phyloP scores from a whole-genome alignment of 2,329 filamentous ascomycete species.

The Talaromyces sp. region DNA sequence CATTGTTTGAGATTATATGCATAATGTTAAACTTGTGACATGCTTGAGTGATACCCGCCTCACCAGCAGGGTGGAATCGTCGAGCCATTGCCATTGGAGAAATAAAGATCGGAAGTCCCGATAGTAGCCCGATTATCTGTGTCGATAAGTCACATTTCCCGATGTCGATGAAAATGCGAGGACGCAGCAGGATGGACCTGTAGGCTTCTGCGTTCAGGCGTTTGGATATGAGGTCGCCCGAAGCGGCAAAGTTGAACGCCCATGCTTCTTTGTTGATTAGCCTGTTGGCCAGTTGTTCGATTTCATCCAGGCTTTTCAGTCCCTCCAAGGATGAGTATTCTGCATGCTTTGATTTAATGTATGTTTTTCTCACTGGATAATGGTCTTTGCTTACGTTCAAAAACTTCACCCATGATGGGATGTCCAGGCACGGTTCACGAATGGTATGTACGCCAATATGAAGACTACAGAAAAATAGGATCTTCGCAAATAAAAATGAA shows the following conservation, averaged over 20 bases:
- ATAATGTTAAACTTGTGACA: slow-evolving; percentile 73
- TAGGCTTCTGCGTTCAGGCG: slow-evolving; percentile 77
- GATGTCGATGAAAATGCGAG: slow-evolving; percentile 85
- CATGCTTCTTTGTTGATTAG: slow-evolving; percentile 80
- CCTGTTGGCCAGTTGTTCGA: slow-evolving; percentile 76
- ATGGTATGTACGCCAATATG: neutral
- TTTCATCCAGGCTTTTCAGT: slow-evolving; percentile 84
- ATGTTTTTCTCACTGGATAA: neutral
- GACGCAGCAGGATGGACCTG: slow-evolving; percentile 78
- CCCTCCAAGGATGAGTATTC: slow-evolving; percentile 57
- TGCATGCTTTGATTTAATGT: neutral
- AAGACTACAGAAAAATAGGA: neutral
- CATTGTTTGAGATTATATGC: slow-evolving; percentile 89
- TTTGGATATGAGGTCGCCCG: slow-evolving; percentile 80
- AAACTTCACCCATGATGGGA: neutral
- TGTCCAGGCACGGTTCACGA: neutral
- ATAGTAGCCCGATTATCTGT: slow-evolving; percentile 68
- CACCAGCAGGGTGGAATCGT: slow-evolving; percentile 78
- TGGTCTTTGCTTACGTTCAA: neutral
- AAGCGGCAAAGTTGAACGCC: slow-evolving; percentile 92
- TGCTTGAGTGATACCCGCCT: slow-evolving; percentile 79
- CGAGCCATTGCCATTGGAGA: slow-evolving; percentile 88
- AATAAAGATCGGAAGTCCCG: slow-evolving; percentile 77
- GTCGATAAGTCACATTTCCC: slow-evolving; percentile 74
- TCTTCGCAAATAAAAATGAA: neutral